These are phyloP conservation scores for Ocimum tenuiflorum DNA, from an alignment of 257 asterid species.

Conservation along the genomic window DNA sequence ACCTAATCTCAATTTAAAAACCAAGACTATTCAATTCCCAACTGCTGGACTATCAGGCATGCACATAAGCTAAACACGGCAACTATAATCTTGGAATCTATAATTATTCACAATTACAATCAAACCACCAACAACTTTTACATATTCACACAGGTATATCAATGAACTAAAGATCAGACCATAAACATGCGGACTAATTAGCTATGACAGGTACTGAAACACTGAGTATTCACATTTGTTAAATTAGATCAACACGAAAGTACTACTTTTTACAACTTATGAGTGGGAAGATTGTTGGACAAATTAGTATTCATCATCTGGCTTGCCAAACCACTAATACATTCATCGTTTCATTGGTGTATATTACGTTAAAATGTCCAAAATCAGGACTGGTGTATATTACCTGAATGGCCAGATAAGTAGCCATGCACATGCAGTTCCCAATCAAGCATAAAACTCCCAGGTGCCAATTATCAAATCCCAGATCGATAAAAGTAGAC, in stretches of 20 bases:
- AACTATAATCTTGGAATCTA: neutral
- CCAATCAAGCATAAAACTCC: constrained; percentile 90
- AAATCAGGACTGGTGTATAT: neutral
- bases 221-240: neutral
- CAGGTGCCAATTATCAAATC: constrained; percentile 76
- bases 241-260: neutral
- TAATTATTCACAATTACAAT: neutral
- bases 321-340: neutral
- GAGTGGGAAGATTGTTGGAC: no score
- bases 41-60: neutral
- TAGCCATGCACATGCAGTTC: constrained; percentile 91
- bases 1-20: neutral
- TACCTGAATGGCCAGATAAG: constrained; percentile 90
- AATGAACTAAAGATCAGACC: neutral
- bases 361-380: constrained; percentile 2
- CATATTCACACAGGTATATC: neutral
- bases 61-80: neutral
- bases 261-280: neutral
- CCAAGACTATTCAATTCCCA: neutral
- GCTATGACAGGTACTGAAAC: neutral
- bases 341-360: neutral
- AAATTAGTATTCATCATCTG: neutral
- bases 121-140: neutral
- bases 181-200: neutral
- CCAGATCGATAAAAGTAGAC: constrained; percentile 50